phyloP scores from a whole-genome alignment of 129 eudicot species.

The Flaveria ramosissima region DNA sequence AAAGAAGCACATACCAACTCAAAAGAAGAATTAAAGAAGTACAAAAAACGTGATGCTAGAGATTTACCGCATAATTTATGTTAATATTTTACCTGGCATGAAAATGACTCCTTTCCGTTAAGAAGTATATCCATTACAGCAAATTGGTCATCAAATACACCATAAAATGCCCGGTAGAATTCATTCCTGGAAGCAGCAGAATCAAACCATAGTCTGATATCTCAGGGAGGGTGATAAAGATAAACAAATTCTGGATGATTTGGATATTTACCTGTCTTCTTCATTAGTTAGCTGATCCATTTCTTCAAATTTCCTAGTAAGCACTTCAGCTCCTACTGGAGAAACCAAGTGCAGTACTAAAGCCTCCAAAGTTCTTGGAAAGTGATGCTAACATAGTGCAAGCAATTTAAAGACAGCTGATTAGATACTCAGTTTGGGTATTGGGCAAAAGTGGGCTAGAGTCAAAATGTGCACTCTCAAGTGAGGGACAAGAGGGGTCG shows the following conservation, averaged over 20 bases:
- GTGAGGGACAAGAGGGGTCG: not conserved
- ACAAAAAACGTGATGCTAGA: not conserved
- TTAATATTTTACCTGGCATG: slow-evolving; percentile 60
- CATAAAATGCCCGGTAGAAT: slow-evolving; percentile 70
- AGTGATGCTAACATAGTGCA: slow-evolving; percentile 62
- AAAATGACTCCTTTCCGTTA: slow-evolving; percentile 85
- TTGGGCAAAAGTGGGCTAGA: not conserved
- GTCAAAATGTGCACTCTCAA: not conserved
- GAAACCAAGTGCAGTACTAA: slow-evolving; percentile 76
- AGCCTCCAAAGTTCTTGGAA: slow-evolving; percentile 95
- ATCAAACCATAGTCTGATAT: not conserved
- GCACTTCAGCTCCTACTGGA: slow-evolving; percentile 94
- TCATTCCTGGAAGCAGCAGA: slow-evolving; percentile 53
- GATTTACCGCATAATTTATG: not conserved
- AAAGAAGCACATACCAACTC: not conserved
- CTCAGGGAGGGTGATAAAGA: not conserved
- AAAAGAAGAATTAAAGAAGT: slow-evolving; percentile 14
- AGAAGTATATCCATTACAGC: slow-evolving; percentile 82
- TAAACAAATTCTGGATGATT: slow-evolving; percentile 17
- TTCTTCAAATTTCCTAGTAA: slow-evolving; percentile 85
- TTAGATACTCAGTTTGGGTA: not conserved
- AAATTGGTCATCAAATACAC: slow-evolving; percentile 80
- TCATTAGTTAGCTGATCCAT: slow-evolving; percentile 66
- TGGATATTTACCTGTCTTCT: slow-evolving; percentile 58
- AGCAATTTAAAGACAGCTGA: slow-evolving; percentile 1